Conservation (phyloP, 208 protist species). For the Cochliopodium minus region DNA sequence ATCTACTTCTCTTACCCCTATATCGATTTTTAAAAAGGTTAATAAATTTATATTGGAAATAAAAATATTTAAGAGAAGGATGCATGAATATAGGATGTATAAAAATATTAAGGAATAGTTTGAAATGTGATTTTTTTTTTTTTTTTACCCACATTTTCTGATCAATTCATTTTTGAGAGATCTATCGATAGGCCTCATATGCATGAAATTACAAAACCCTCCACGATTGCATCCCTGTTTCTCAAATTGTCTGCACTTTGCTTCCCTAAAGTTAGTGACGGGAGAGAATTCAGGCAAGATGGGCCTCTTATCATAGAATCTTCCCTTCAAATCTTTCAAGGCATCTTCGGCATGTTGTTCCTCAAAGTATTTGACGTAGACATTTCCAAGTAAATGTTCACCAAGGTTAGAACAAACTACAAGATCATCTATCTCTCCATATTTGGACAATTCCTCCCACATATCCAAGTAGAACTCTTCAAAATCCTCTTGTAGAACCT, state of each 20-base stretch:
- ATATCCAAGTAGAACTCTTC: conserved; percentile 89
- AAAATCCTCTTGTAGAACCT: conserved; percentile 70
- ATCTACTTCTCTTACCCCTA: background rate
- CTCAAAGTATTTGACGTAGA: conserved; percentile 83
- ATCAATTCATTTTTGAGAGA: background rate
- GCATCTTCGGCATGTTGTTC: conserved; percentile 58
- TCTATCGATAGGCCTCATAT: conserved; percentile 57
- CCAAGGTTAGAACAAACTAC: conserved; percentile 81
- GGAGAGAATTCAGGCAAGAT: conserved; percentile 81
- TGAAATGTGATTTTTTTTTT: background rate
- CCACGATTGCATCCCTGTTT: conserved; percentile 55
- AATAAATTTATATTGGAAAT: background rate
- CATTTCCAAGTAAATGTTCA: conserved; percentile 88
- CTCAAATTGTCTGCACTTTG: conserved; percentile 84
- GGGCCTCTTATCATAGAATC: conserved; percentile 60
- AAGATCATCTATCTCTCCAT: conserved; percentile 75
- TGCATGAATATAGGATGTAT: background rate
- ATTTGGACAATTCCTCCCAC: conserved; percentile 57
- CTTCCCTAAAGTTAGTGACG: conserved; percentile 88
- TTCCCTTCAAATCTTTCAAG: conserved; percentile 49
- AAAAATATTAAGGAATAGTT: background rate
- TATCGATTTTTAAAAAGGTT: background rate
- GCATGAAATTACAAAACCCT: conserved; percentile 91
- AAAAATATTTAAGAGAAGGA: background rate
- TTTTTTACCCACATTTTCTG: background rate